Conservation (phyloP, 176 grass and related monocot species). For the Raddia distichophylla region DNA sequence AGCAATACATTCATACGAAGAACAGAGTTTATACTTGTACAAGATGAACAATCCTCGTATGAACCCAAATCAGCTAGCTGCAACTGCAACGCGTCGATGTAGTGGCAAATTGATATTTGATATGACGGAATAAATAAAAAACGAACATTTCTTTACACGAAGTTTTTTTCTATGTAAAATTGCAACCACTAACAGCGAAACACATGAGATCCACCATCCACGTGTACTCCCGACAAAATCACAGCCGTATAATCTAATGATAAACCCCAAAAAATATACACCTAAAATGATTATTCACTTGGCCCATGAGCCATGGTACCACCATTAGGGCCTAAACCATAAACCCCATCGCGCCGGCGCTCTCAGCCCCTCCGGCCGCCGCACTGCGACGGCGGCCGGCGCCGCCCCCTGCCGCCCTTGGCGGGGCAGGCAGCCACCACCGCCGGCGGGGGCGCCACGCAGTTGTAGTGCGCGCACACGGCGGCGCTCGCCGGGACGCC, state of each 20-base stretch:
- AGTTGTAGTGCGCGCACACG: slow-evolving; percentile 76
- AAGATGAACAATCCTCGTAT: background rate
- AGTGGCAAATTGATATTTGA: background rate
- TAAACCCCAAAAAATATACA: slow-evolving; percentile 9
- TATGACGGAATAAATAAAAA: background rate
- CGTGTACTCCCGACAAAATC: slow-evolving; percentile 37
- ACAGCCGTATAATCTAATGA: slow-evolving; percentile 45
- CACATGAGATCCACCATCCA: slow-evolving; percentile 24
- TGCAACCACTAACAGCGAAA: slow-evolving; percentile 13
- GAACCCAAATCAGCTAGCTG: background rate
- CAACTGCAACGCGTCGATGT: background rate
- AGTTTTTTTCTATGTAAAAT: slow-evolving; percentile 29
- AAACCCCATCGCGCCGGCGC: background rate
- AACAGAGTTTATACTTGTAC: background rate
- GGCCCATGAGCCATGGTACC: slow-evolving; percentile 40
- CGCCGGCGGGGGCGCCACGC: slow-evolving; percentile 57
- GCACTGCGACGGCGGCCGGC: slow-evolving; percentile 64
- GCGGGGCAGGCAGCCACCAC: slow-evolving; percentile 56
- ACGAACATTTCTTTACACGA: slow-evolving; percentile 36
- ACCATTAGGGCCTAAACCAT: slow-evolving; percentile 30
- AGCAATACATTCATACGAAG: background rate
- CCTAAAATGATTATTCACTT: slow-evolving; percentile 40
- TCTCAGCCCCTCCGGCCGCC: slow-evolving; percentile 43
- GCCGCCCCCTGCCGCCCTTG: slow-evolving; percentile 59
- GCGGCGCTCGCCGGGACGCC: slow-evolving; percentile 57